Base-by-base conservation (phyloP, 176 grass and related monocot genomes). In the Thalia dealbata region DNA sequence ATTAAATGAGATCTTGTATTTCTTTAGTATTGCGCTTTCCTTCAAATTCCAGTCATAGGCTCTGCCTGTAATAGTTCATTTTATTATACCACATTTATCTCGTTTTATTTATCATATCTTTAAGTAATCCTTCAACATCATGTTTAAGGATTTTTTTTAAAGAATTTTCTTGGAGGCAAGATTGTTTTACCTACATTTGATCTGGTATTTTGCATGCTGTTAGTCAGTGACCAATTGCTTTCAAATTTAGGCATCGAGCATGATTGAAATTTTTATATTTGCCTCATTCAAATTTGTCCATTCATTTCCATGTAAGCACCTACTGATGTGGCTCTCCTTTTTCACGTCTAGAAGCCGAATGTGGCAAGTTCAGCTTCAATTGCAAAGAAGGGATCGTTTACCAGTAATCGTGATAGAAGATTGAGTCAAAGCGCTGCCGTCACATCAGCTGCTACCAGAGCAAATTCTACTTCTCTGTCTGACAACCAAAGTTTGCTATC, bases 371-470 rank as follows among this genome's bases (percentile, higher is more conserved):
- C 78, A 26, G 76, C 55, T 79, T 86, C 78, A 58, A 76, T 71
- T 55, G 24, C 71, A 24, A 88, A 88, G 67, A 92, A 88, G 73
- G 72, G 61, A 77, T 68, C 89, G 50, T 54, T 80, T 46, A 61
- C 72, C 65, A 77, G 78, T 44, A 61, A 22, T 62, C 83, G 50
- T 30, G 68, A 60, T 84, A 71, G 1, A 56, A 80, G 42, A 27
- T 61, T 24, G 22, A 58, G 35, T 44, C 32, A 54, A 5, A 81
- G 63, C 44, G 81, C 86, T 55, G 45, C 66, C 25, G 38, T 56
- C n/a, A 76, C 80, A 72, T 74, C 81, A 4, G 71, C 83, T 84
- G 51, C 69, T 55, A 38, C 75, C 52, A 88, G 76, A 76, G 67
- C 85, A 52, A 42, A 67, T 3, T 21, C 18, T 50, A 50, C 32